Base-by-base conservation (phyloP, 345 rosid genomes). In the Eucalyptus cloeziana region DNA sequence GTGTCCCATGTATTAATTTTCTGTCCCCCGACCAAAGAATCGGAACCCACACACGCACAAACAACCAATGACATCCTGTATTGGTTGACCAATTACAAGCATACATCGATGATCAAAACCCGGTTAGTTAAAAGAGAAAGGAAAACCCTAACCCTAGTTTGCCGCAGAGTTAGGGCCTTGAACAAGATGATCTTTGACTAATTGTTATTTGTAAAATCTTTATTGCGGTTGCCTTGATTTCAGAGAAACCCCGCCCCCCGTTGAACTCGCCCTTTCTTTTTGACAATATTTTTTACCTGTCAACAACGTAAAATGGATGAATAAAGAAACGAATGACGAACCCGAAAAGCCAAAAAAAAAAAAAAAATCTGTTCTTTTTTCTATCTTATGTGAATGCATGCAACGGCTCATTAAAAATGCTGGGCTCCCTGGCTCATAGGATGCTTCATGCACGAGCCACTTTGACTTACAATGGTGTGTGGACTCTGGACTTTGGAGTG, bases 381-480 rank as follows among this genome's bases (percentile, higher is more conserved):
- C 62, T 81, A 12, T 89, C 89, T 86, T 44, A 85, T 89, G 83
- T 45, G 83, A 76, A 76, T 76, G 83, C 83, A 76, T 76, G 83
- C 83, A 10, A 10, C 21, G 83, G 22, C 27, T 11, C 27, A 5
- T 76, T 14, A 64, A 64, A 14, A 64, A 64, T 14, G 69, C 8
- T n/a, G 76, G 76, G 76, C n/a, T 64, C 45, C 45, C 91, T 86
- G 62, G 92, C 33, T 89, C 91, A 86, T 94, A 89, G 91, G 98
- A 96, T 88, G 93, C 92, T 95, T 91, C 93, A 85, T 90, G 89
- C 89, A 91, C 89, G 92, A 92, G 93, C 31, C 87, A 85, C n/a
- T 64, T 54, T 89, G 90, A 86, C 90, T 64, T 89, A 27, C 83
- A 27, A 76, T 76, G 83, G 83, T 76, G 22, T 33, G 83, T 37